These are phyloP conservation scores for Toxicodendron radicans DNA, from an alignment of 345 rosid species.

Conservation along the genomic window DNA sequence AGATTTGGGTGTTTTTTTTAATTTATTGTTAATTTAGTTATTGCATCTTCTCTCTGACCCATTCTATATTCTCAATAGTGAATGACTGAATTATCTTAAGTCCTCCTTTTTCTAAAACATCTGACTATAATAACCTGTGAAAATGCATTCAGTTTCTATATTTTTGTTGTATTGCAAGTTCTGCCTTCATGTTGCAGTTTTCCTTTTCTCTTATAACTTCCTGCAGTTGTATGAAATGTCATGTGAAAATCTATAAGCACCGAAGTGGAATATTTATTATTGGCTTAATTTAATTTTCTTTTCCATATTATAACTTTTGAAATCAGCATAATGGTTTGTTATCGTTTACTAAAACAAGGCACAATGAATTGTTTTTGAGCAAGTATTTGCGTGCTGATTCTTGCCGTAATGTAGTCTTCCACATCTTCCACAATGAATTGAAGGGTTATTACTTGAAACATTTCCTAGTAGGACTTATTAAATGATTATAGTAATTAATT, in stretches of 20 bases:
- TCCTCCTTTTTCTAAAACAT: neutral
- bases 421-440: no score
- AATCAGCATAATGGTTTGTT: neutral
- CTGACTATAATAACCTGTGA: neutral
- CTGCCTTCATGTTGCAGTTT: no score
- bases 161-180: no score
- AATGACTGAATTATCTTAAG: conserved; percentile 11
- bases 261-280: conserved; percentile 5
- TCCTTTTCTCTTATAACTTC: no score
- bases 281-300: neutral
- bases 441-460: neutral
- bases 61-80: neutral
- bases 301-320: neutral
- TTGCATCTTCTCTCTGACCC: neutral
- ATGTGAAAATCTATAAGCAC: no score
- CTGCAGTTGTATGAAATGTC: no score
- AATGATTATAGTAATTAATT: neutral
- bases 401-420: neutral
- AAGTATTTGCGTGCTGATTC: neutral
- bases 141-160: neutral
- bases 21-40: neutral
- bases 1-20: neutral
- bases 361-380: neutral
- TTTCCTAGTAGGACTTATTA: neutral
- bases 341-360: neutral